Conservation (phyloP, 2,329 filamentous ascomycete genomes). For the Penicillium sp. region DNA sequence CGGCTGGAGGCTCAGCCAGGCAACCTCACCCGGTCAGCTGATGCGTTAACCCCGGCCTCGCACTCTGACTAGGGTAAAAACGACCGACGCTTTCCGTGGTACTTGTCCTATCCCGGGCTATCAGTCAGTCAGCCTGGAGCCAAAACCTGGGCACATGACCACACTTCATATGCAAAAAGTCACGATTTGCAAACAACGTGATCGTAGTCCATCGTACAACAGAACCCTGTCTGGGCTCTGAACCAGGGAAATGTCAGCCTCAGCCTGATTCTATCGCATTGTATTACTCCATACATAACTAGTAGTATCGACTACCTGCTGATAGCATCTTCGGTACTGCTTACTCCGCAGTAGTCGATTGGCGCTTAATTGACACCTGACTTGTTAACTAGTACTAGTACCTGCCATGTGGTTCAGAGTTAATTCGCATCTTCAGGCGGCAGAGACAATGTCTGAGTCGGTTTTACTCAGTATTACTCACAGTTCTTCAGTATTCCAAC, state of each 20-base stretch:
- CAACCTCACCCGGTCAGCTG: neutral
- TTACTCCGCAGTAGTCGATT: neutral
- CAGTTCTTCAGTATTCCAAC: neutral
- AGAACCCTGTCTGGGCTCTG: neutral
- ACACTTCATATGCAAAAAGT: neutral
- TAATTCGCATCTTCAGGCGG: neutral
- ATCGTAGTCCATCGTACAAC: neutral
- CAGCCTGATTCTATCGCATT: neutral
- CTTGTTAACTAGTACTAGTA: neutral
- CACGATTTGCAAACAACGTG: neutral
- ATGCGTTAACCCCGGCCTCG: neutral
- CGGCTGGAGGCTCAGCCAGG: neutral
- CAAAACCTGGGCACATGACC: neutral
- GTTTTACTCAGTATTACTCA: neutral
- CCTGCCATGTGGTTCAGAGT: neutral
- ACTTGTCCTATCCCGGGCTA: neutral
- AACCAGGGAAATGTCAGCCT: neutral
- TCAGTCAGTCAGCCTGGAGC: neutral
- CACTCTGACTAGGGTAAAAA: neutral
- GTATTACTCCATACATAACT: neutral
- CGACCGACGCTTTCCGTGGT: conserved; percentile 1
- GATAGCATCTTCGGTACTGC: neutral
- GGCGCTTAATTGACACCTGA: neutral
- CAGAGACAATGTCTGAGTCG: neutral
- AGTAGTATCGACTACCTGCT: neutral